phyloP scores from a whole-genome alignment of 345 rosid species.

The Cochlearia excelsa region DNA sequence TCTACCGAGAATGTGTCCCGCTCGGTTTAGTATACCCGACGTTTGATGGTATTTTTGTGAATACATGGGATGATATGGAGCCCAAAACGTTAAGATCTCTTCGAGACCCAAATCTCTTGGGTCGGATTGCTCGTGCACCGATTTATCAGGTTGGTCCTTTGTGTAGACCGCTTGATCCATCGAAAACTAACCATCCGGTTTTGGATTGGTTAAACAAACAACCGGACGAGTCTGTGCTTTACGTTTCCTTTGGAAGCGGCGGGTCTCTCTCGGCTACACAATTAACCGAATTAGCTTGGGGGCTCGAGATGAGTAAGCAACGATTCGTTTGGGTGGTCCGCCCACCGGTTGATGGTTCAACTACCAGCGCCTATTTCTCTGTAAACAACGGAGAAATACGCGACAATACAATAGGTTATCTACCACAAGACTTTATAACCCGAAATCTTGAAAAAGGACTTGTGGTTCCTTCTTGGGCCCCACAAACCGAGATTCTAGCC shows the following conservation, averaged over 20 bases:
- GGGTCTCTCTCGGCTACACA: slow-evolving; percentile 40
- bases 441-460: slow-evolving; percentile 20
- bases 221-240: slow-evolving; percentile 49
- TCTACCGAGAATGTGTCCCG: slow-evolving; percentile 26
- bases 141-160: slow-evolving; percentile 37
- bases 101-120: slow-evolving; percentile 27
- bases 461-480: slow-evolving; percentile 53
- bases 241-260: slow-evolving; percentile 68
- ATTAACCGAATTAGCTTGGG: slow-evolving; percentile 33
- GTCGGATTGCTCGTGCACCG: slow-evolving; percentile 32
- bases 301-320: slow-evolving; percentile 30
- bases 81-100: slow-evolving; percentile 35
- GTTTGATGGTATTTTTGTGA: slow-evolving; percentile 33
- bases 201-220: slow-evolving; percentile 57
- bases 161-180: slow-evolving; percentile 26
- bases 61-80: slow-evolving; percentile 39
- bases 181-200: slow-evolving; percentile 5
- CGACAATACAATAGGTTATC: slow-evolving; percentile 9
- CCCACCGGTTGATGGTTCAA: slow-evolving; percentile 16
- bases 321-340: slow-evolving; percentile 38
- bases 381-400: background rate
- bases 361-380: slow-evolving; percentile 11
- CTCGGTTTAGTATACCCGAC: slow-evolving; percentile 25
- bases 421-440: slow-evolving; percentile 20
- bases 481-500: slow-evolving; percentile 51